Base-by-base conservation (phyloP, 352 stramenopile genomes). In the Pythium sukuiense region DNA sequence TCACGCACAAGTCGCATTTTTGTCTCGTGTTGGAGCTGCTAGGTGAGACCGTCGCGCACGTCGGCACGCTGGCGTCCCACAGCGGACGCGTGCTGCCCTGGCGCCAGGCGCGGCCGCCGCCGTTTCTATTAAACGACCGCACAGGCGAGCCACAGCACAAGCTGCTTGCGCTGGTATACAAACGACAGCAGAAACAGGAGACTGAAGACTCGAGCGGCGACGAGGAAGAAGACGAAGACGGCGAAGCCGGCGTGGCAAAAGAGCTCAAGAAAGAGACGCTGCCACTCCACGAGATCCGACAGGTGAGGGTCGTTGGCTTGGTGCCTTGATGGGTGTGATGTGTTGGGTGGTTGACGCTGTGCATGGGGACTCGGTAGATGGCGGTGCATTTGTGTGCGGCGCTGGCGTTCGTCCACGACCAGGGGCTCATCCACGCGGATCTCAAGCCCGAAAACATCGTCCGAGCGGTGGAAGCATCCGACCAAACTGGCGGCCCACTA, bases 21-120 rank as follows among this genome's bases (percentile, higher is more conserved):
- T 91, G 81, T 43, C 76, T 93, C 37, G 85, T 91, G 60, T 57
- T 93, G 29, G 85, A 93, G 72, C 72, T 88, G 35, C 67, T 93
- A 37, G 82, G 76, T 20, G 53, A 77, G 20, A 69, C 82, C 9
- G 98, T 99, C 69, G 77, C 99, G 41, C 98, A 99, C 63, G 94
- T 98, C 70, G 74, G 8, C 76, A 55, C 48, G 95, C 12, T 96
- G 95, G 74, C 97, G 97, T 41, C 94, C 89, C 54, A 53, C 20
- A 43, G 33, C 20, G 20, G 24, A 33, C 35, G 50, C 35, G 29
- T 91, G 96, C 74, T 97, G 93, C 73, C 81, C 70, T 71, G 62
- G 75, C 56, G 76, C 90, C 32, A 92, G 79, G 24, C 70, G 96
- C 26, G 89, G n/a, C 57, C 57, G 24, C 57, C 87, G 41, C 57